phyloP scores from a whole-genome alignment of 495 filamentous ascomycete species.

The Hypoxylon fragiforme region DNA sequence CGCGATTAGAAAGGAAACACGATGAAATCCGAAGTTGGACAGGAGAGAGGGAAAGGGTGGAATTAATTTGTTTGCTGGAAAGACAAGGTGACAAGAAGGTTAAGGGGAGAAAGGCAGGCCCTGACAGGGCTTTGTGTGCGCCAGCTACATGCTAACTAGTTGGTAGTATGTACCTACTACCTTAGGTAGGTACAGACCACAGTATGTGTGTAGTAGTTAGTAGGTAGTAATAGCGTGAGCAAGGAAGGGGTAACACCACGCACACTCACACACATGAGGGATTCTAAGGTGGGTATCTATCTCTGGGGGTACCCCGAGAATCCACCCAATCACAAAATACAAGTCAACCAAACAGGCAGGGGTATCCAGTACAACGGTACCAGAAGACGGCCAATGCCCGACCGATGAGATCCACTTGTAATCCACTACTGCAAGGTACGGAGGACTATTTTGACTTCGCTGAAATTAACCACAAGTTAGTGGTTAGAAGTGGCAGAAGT shows the following conservation, averaged over 20 bases:
- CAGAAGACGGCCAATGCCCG: slow-evolving; percentile 21
- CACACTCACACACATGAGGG: no score
- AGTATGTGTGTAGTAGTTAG: not conserved
- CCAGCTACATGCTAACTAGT: no score
- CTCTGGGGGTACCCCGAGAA: slow-evolving; percentile 13
- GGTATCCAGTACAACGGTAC: slow-evolving; percentile 12
- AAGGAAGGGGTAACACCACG: not conserved
- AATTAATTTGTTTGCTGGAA: slow-evolving; percentile 37
- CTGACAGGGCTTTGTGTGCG: no score
- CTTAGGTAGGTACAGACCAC: not conserved
- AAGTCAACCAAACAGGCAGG: slow-evolving; percentile 17
- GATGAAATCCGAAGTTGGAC: slow-evolving; percentile 25
- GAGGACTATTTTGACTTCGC: slow-evolving; percentile 28
- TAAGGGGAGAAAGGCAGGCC: slow-evolving; percentile 29
- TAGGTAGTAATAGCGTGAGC: not conserved
- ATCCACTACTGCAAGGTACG: slow-evolving; percentile 35
- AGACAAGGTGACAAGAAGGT: slow-evolving; percentile 22
- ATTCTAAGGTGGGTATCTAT: slow-evolving; percentile 18
- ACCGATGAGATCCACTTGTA: slow-evolving; percentile 20
- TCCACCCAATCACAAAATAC: slow-evolving; percentile 4
- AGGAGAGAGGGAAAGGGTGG: slow-evolving; percentile 34
- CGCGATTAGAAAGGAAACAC: slow-evolving; percentile 46
- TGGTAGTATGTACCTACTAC: not conserved
- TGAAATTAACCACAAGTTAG: slow-evolving; percentile 26
- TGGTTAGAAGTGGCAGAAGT: not conserved